Base-by-base conservation (phyloP, 2,329 filamentous ascomycete species). In the Trichoderma sp. region DNA sequence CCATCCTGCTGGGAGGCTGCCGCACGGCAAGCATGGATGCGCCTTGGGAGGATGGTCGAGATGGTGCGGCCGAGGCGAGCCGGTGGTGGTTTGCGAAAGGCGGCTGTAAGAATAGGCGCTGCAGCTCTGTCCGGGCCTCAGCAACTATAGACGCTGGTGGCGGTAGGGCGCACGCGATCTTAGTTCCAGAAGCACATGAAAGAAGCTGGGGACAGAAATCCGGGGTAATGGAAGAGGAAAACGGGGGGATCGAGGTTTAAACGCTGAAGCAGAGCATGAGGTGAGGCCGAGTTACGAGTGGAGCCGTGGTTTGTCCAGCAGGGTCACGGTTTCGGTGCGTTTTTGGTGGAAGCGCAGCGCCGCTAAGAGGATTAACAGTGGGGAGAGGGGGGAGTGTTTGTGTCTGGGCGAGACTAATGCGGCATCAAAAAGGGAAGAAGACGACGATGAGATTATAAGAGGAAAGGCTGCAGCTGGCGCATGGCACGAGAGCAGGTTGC, bases 21-120 rank as follows among this genome's bases (percentile, higher is more conserved):
- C 84, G 83, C 79, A 86, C 78, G 74, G 83, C 84, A 75, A 87
- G 84, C 86, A 88, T 88, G 83, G 78, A 80, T 82, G 81, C 84
- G 81, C 77, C 74, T 75, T 76, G 69, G 52, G 61, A 26, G 30
- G 43, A 21, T 28, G 49, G 43, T 54, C 16, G 46, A 66, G 54
- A 43, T 43, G 34, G 56, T 43, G 56, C 56, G 56, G 56, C 56
- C 43, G 16, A 64, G 55, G 10, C 43, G 32, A 32, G 32, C 28
- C 55, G 43, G 65, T 39, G 56, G 30, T 51, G 64, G 18, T 56
- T 49, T 59, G 59, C 67, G 54, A 56, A 24, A 51, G 58, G 32
- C 24, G 24, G 60, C 30, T 26, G 60, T 34, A n/a, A 34, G 60
- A 49, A 65, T 46, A 59, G n/a, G n/a, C n/a, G n/a, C n/a, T n/a